Conservation (phyloP, 2,329 filamentous ascomycete species). For the Meredithiella fracta region DNA sequence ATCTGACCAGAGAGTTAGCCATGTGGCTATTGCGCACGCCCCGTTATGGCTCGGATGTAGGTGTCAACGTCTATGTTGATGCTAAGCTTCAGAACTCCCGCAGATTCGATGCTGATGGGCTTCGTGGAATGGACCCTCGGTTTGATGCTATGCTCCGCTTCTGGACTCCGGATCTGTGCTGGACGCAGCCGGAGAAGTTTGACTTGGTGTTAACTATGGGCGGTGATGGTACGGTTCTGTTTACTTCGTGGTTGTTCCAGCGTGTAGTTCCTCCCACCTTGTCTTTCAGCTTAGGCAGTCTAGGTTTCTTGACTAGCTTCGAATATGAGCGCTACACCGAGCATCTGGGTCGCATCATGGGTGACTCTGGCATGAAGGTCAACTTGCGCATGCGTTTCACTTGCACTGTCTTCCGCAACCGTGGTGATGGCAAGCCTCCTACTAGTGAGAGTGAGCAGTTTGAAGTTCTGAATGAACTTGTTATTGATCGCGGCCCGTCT, state of each 20-base stretch:
- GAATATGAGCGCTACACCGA: constrained; percentile 77
- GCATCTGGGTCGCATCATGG: constrained; percentile 80
- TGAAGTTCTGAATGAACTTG: constrained; percentile 93
- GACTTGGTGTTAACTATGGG: constrained; percentile 82
- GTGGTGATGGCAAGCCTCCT: constrained; percentile 32
- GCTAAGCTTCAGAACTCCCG: constrained; percentile 78
- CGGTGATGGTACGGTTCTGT: constrained; percentile 74
- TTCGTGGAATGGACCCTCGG: constrained; percentile 57
- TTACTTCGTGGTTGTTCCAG: constrained; percentile 86
- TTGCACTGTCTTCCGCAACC: constrained; percentile 80
- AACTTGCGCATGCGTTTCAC: constrained; percentile 98
- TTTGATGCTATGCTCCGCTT: constrained; percentile 78
- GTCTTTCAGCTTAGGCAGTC: constrained; percentile 67
- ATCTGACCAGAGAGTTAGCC: constrained; percentile 72
- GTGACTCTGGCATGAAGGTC: constrained; percentile 86
- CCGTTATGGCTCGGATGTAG: constrained; percentile 74
- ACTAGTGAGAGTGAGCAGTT: constrained; percentile 85
- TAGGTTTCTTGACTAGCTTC: constrained; percentile 80
- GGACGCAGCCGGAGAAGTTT: constrained; percentile 84
- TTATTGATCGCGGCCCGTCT: constrained; percentile 91
- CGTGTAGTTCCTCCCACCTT: constrained; percentile 71
- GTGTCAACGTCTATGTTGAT: constrained; percentile 96
- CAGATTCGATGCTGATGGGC: constrained; percentile 61
- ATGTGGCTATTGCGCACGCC: constrained; percentile 80
- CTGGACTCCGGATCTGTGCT: constrained; percentile 94